These are phyloP conservation scores for Citropsis articulata DNA, from an alignment of 345 rosid genomes.

Conservation along the genomic window DNA sequence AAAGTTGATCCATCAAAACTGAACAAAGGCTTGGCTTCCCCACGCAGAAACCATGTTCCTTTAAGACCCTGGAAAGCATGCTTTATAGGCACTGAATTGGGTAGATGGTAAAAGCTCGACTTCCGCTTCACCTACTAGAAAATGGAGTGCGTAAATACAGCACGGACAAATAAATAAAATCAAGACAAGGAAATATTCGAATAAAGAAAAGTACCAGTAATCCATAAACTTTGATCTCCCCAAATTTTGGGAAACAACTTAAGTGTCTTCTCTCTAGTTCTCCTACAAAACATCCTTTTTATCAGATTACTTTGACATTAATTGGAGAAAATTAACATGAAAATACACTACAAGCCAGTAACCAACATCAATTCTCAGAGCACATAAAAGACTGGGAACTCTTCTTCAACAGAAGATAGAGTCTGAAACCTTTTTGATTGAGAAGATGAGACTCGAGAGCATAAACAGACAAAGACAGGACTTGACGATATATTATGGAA, in stretches of 20 bases:
- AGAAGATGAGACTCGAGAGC: not conserved
- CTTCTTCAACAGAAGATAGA: not conserved
- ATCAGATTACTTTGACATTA: not conserved
- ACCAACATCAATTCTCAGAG: not conserved
- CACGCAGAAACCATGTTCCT: constrained; percentile 42
- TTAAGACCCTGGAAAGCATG: constrained; percentile 39
- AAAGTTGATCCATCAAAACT: constrained; percentile 11
- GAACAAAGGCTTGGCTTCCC: constrained; percentile 23
- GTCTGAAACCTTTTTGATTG: not conserved
- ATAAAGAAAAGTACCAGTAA: constrained; percentile 40
- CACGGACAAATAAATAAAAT: not conserved
- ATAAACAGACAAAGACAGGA: not conserved
- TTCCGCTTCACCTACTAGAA: constrained; percentile 38
- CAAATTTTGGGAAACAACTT: constrained; percentile 39
- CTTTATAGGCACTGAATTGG: constrained; percentile 43
- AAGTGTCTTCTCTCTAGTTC: constrained; percentile 46
- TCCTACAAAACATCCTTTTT: constrained; percentile 34
- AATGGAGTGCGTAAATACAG: not conserved
- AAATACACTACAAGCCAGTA: not conserved
- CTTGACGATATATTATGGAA: not conserved
- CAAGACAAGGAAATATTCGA: not conserved
- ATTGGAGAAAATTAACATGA: not conserved
- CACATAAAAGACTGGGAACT: not conserved
- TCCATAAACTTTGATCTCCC: constrained; percentile 43
- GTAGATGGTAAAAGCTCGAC: constrained; percentile 41